Conservation (phyloP, 2,329 filamentous ascomycete species). For the Claviceps fusiformis region DNA sequence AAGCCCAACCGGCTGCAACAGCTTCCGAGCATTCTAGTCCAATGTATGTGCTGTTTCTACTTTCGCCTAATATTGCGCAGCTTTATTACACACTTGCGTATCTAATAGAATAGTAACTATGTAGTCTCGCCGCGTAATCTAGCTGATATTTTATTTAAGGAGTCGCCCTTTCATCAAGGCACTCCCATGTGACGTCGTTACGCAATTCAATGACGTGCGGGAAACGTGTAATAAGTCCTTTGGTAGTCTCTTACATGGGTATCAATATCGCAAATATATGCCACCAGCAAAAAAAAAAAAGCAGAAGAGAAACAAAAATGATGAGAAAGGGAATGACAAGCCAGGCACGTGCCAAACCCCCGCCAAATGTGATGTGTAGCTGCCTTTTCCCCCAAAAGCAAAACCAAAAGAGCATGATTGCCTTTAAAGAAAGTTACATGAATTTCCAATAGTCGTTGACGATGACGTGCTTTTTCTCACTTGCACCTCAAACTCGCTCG, state of each 20-base stretch:
- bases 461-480: neutral
- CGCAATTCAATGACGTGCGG: neutral
- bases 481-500: slow-evolving; percentile 12
- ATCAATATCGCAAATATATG: slow-evolving; percentile 1
- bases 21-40: neutral
- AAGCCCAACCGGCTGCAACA: neutral
- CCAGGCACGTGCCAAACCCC: neutral
- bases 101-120: neutral
- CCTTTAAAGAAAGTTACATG: neutral
- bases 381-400: neutral
- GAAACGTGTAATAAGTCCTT: neutral
- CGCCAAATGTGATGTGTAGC: neutral
- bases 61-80: neutral
- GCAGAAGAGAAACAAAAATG: neutral
- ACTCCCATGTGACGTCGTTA: neutral
- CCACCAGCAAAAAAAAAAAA: neutral
- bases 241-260: neutral
- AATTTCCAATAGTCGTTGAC: neutral
- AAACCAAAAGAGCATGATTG: neutral
- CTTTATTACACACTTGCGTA: neutral
- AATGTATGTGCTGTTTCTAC: too few relatives aligned
- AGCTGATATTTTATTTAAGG: neutral
- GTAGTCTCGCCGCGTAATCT: neutral
- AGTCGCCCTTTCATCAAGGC: neutral
- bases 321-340: neutral